Base-by-base conservation (phyloP, 805 yeast genomes). In the Starmerella bombi region DNA sequence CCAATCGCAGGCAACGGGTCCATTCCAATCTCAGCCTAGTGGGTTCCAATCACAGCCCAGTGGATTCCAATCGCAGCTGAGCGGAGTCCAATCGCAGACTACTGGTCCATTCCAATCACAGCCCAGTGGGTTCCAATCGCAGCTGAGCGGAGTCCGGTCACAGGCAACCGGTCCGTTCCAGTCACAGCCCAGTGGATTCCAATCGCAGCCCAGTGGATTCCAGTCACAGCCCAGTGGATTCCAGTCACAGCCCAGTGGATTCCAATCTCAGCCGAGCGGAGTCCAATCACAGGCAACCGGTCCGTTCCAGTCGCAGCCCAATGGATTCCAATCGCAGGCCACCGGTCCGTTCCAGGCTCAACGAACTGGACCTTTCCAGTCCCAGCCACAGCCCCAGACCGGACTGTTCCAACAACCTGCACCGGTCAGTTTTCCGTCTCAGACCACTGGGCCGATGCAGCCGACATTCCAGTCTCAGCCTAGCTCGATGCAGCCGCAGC, bases 241-340 rank as follows among this genome's bases (percentile, higher is more conserved):
- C 58, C 65, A 59, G 27, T 54, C 32, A 14, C 32, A 37, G 32
- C 17, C 38, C 4, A 50, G 59, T 5, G 32, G 34, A 8, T 37
- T 45, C 51, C 51, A 37, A 28, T 7, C 27, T 23, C 27, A 23
- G 27, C 12, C 12, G 15, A 16, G 31, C 15, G 16, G 5, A n/a
- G 7, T 37, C 30, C 15, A 29, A 34, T 17, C 46, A 34, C 45
- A 40, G 33, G 33, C 41, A 7, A 42, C 45, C 15, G 45, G 45
- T 14, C 41, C 41, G n/a, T 34, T 37, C 20, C 25, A 28, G 32
- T 4, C 29, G 10, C 29, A 41, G n/a, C 28, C 16, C 20, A 7
- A 36, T 4, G 36, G 32, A 17, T 23, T 55, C 49, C 65, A 59
- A 27, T 54, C 53, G 36, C 69, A 60, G 37, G 50, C 46, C 20